phyloP scores from a whole-genome alignment of 805 yeast species.

The Candida krabiensis region DNA sequence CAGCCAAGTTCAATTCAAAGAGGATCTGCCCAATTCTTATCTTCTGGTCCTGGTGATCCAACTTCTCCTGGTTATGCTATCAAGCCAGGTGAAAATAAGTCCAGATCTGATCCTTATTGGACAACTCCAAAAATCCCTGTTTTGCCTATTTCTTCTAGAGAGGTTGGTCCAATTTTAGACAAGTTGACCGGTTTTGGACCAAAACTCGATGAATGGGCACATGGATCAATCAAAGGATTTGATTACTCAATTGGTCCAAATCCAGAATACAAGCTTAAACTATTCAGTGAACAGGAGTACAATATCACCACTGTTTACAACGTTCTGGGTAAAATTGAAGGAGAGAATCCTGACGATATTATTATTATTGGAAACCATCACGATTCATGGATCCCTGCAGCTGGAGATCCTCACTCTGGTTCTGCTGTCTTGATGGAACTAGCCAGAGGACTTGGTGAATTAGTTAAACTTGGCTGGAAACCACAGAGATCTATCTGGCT shows the following conservation, averaged over 20 bases:
- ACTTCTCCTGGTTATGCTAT: conserved; percentile 71
- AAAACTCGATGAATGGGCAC: conserved; percentile 29
- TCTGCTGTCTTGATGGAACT: conserved; percentile 65
- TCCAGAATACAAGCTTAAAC: conserved; percentile 44
- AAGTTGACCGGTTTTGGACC: conserved; percentile 60
- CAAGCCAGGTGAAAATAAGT: conserved; percentile 52
- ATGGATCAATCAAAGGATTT: conserved; percentile 36
- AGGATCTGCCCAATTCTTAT: conserved; percentile 67
- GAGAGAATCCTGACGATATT: conserved; percentile 52
- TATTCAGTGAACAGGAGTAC: conserved; percentile 62
- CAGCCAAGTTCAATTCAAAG: conserved; percentile 76
- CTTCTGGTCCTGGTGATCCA: conserved; percentile 73
- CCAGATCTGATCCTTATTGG: conserved; percentile 48
- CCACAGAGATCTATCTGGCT: conserved; percentile 70
- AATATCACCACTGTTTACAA: conserved; percentile 61
- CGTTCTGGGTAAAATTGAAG: conserved; percentile 61
- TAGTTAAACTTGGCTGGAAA: conserved; percentile 61
- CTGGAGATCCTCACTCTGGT: conserved; percentile 79
- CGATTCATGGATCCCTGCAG: conserved; percentile 80
- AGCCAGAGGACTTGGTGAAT: conserved; percentile 55
- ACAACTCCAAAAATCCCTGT: conserved; percentile 68
- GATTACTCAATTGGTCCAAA: conserved; percentile 38
- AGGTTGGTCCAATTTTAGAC: conserved; percentile 61
- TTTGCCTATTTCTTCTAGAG: conserved; percentile 64
- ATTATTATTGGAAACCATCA: conserved; percentile 74